These are phyloP conservation scores for Ogataea haglerorum DNA, from an alignment of 805 yeast species.

Conservation along the genomic window DNA sequence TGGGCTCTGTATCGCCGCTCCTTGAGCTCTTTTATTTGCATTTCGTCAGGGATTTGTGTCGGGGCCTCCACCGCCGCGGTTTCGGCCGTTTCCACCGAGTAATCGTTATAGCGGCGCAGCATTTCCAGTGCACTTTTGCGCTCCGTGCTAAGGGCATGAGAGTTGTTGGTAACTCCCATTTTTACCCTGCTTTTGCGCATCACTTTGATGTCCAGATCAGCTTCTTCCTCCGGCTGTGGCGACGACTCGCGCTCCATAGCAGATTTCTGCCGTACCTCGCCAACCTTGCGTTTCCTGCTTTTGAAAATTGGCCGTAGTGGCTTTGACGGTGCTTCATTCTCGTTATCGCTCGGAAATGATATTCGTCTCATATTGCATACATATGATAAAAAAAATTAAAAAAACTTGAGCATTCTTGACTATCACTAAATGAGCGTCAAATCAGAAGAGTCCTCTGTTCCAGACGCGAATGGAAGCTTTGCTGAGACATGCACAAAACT, in stretches of 20 bases:
- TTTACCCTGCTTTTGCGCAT: neutral
- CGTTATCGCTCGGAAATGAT: conserved; percentile 5
- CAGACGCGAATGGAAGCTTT: conserved; percentile 3
- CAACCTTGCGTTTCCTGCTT: conserved; percentile 6
- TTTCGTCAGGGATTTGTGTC: conserved; percentile 18
- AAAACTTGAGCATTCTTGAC: neutral
- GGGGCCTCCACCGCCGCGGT: conserved; percentile 2
- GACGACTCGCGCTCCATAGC: neutral
- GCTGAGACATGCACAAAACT: conserved; percentile 25
- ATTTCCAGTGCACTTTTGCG: conserved; percentile 4
- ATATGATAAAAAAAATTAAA: neutral
- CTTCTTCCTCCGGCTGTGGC: conserved; percentile 4
- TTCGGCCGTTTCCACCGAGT: neutral
- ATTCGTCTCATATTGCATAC: conserved; percentile 8
- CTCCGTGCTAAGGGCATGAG: neutral
- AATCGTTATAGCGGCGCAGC: conserved; percentile 2
- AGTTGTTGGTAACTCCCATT: conserved; percentile 1
- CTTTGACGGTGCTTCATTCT: neutral
- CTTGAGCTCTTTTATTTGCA: conserved; percentile 19
- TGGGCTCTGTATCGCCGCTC: conserved; percentile 21
- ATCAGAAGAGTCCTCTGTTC: conserved; percentile 13
- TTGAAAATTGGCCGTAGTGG: conserved; percentile 2
- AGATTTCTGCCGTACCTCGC: conserved; percentile 1
- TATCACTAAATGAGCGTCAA: conserved; percentile 2
- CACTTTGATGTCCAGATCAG: conserved; percentile 2